A percentile compares a stretch with the other conserved stretches of the same genome.
These are phyloP conservation scores for Chimonanthus praecox DNA, from an alignment of 164 flowering plant species.

Conservation along the genomic window DNA sequence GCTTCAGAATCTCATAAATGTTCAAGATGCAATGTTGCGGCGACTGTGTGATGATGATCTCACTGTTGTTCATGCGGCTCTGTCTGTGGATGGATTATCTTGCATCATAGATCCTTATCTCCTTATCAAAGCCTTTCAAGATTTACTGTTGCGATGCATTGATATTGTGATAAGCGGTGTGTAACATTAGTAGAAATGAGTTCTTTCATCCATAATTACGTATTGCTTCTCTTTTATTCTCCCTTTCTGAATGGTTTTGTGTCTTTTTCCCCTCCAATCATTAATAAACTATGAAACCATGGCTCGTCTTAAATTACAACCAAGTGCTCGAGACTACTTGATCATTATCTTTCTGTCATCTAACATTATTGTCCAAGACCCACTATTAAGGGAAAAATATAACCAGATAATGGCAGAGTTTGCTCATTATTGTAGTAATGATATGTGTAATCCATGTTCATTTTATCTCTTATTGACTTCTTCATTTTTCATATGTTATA, in stretches of 20 bases:
- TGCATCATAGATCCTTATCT: conserved; percentile 29
- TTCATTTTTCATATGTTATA: not conserved
- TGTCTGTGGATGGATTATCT: conserved; percentile 49
- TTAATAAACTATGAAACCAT: not conserved
- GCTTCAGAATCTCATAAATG: conserved; percentile 46
- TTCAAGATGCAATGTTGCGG: conserved; percentile 58
- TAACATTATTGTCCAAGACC: not conserved
- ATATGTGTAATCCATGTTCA: not conserved
- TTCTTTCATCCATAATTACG: not conserved
- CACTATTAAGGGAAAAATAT: too few relatives aligned
- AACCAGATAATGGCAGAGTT: not conserved
- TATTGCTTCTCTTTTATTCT: not conserved
- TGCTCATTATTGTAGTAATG: not conserved
- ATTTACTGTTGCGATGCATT: conserved; percentile 47
- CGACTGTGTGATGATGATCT: conserved; percentile 77
- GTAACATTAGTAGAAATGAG: conserved; percentile 8
- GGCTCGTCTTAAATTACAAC: not conserved
- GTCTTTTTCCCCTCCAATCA: not conserved
- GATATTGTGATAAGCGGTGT: conserved; percentile 34
- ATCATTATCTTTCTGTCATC: not conserved
- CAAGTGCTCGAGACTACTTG: not conserved
- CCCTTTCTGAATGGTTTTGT: too few relatives aligned
- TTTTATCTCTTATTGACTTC: not conserved
- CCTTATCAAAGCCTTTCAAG: conserved; percentile 45
- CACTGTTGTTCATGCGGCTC: conserved; percentile 57